A percentile compares a stretch with the other conserved stretches of the same genome.
Evolutionary conservation across 441 rosid genomes (phyloP).

Genomic region (Geranium incanum): DNA sequence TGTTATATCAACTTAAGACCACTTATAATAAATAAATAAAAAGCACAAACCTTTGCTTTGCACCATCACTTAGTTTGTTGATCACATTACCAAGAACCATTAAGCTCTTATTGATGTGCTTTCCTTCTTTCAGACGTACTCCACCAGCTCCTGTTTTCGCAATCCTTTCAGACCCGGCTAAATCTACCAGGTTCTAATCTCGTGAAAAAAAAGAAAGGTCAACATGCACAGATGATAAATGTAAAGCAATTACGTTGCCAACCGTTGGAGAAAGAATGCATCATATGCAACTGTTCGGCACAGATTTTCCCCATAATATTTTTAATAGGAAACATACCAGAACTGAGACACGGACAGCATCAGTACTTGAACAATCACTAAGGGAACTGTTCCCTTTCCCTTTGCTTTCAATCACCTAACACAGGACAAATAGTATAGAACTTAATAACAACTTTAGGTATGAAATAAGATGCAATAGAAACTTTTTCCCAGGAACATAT

Average conservation of each 20-base stretch:
- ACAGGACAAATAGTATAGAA: constrained; percentile 15
- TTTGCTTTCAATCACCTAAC: constrained; percentile 88
- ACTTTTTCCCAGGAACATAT: constrained; percentile 4
- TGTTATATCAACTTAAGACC: constrained; percentile 9
- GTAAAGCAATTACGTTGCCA: not conserved
- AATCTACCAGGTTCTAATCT: constrained; percentile 77
- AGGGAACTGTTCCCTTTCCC: constrained; percentile 40
- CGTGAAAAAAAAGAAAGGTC: constrained; percentile 14
- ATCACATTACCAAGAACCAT: constrained; percentile 94
- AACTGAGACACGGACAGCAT: constrained; percentile 80
- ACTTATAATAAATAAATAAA: constrained; percentile 10
- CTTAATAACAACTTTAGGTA: not conserved
- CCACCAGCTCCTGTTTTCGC: constrained; percentile 91
- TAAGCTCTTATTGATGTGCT: constrained; percentile 86
- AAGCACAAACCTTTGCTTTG: constrained; percentile 57
- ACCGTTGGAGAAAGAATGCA: not conserved
- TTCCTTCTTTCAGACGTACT: constrained; percentile 82
- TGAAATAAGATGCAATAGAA: not conserved
- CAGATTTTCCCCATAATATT: constrained; percentile 2
- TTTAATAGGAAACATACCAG: constrained; percentile 44
- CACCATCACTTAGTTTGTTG: constrained; percentile 73
- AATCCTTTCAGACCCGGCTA: constrained; percentile 84
- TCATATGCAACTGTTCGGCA: not conserved
- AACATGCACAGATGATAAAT: constrained; percentile 14
- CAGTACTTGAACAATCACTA: constrained; percentile 34